phyloP scores from a whole-genome alignment of 768 basidiomycete genomes.

The Hygrocybe coccinea region DNA sequence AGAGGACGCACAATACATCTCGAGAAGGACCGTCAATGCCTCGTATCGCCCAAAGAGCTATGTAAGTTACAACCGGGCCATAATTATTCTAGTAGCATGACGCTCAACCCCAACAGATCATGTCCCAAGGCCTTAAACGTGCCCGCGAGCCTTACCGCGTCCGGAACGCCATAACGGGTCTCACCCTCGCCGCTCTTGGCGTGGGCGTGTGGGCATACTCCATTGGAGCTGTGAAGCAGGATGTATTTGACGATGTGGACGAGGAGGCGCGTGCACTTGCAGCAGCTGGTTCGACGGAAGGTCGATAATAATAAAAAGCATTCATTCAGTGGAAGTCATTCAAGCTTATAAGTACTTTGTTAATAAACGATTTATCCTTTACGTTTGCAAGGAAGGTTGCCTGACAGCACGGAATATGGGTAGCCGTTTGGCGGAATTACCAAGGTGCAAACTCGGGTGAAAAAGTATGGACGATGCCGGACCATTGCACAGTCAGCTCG shows the following conservation, averaged over 20 bases:
- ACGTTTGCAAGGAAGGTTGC: too few relatives aligned
- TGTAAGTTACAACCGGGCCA: conserved; percentile 28
- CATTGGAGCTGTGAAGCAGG: conserved; percentile 90
- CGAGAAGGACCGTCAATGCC: conserved; percentile 38
- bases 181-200: conserved; percentile 65
- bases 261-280: conserved; percentile 65
- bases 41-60: conserved; percentile 53
- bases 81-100: conserved; percentile 5
- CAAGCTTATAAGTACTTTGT: too few relatives aligned
- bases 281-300: conserved; percentile 29
- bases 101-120: conserved; percentile 43
- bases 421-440: too few relatives aligned
- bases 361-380: too few relatives aligned
- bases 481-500: too few relatives aligned
- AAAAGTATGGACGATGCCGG: too few relatives aligned
- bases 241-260: conserved; percentile 84
- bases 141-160: conserved; percentile 81
- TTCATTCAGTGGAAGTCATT: too few relatives aligned
- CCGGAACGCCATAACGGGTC: conserved; percentile 75
- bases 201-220: conserved; percentile 88
- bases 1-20: conserved; percentile 31
- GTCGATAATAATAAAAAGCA: too few relatives aligned
- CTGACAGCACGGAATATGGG: too few relatives aligned
- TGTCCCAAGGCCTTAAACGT: conserved; percentile 83
- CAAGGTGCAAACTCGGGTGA: too few relatives aligned